Evolutionary conservation across 1,284 basidiomycete species (phyloP), one percentile per base, ranked within the genome.

Genomic region (Pisolithus thermaeus): DNA sequence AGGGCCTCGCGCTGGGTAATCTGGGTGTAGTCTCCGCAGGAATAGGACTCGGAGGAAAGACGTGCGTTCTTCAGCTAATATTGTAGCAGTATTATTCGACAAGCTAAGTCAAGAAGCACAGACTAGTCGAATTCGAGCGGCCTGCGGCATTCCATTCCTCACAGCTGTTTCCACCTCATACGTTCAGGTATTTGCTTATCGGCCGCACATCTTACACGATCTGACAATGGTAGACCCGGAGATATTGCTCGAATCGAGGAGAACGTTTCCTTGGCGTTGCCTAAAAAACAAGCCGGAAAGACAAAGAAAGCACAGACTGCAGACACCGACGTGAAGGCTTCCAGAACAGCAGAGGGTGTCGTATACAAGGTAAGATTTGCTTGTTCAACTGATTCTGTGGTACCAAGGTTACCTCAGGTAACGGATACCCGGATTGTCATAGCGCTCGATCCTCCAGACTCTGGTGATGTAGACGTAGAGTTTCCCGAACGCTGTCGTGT

Each of bases 31-130:
- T 79, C 1, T 77, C 76, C 20, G 76, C 93, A 23, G 81, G 79
- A 45, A 78, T 96, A 27, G 94, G 93, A 1, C 75, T 97, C 2
- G 94, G 93, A 27, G 93, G 92, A 23, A 96, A 95, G 74, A 92
- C 83, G 89, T 95, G 65, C 62, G 80, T 71, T 35, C 25, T 37
- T 20, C 5, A 20, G 3, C 32, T n/a, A 14, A 9, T 20, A 7
- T 2, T 20, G 18, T 22, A 28, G 16, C n/a, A 32, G n/a, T 16
- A 14, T n/a, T 36, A 12, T 44, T 11, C 36, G 6, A 46, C 48
- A 37, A 8, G 37, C 52, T 55, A 36, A 55, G 28, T 51, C 25
- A 52, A 52, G 59, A 71, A 77, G 70, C 59, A 54, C 58, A 94
- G 91, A 51, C 71, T 97, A 49, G 79, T 97, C 41, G 92, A 96